Conservation (phyloP, 495 filamentous ascomycete species). For the Baudoinia panamericana region DNA sequence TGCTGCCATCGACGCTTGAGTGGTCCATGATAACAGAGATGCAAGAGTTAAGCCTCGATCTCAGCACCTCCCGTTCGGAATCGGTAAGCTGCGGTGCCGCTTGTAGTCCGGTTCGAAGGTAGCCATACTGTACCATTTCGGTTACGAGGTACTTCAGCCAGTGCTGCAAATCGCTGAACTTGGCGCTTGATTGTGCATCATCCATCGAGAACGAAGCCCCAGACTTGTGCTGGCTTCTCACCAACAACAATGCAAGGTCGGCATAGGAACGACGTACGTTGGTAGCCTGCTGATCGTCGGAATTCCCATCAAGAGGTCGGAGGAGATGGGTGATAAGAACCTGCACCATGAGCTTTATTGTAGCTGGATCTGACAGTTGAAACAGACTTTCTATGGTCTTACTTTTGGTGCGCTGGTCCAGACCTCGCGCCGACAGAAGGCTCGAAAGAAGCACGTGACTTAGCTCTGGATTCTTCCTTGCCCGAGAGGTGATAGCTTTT, state of each 20-base stretch:
- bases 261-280: constrained; percentile 38
- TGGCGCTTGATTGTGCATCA: too few relatives aligned
- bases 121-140: too few relatives aligned
- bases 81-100: too few relatives aligned
- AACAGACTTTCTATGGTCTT: constrained; percentile 76
- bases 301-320: constrained; percentile 26
- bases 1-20: too few relatives aligned
- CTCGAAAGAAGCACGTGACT: constrained; percentile 47
- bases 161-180: too few relatives aligned
- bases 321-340: constrained; percentile 34
- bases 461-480: constrained; percentile 48
- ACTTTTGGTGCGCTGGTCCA: constrained; percentile 76
- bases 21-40: too few relatives aligned
- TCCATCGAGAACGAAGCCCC: too few relatives aligned
- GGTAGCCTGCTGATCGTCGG: constrained; percentile 28
- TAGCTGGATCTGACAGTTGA: constrained; percentile 41
- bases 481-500: constrained; percentile 48
- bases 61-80: too few relatives aligned
- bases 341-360: constrained; percentile 31
- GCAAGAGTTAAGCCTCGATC: too few relatives aligned
- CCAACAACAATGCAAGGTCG: constrained; percentile 39
- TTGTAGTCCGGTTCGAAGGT: too few relatives aligned
- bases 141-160: too few relatives aligned
- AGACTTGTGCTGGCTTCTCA: too few relatives aligned
- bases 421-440: constrained; percentile 56